These are phyloP conservation scores for Gentiana macrophylla DNA, from an alignment of 257 asterid species.

Conservation along the genomic window DNA sequence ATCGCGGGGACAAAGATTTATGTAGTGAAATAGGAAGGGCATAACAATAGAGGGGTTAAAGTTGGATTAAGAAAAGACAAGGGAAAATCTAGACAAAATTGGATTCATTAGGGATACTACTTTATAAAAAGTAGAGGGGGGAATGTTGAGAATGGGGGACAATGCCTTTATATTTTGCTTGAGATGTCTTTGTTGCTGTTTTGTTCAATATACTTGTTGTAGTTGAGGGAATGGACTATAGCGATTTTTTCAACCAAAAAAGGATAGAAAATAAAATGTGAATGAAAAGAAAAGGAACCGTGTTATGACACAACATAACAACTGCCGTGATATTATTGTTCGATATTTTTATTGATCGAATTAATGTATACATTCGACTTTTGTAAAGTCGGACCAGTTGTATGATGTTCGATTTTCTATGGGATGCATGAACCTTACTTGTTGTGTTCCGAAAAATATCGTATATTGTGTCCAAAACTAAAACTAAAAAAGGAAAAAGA, in stretches of 20 bases:
- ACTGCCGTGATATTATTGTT: too few relatives aligned
- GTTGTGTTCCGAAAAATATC: too few relatives aligned
- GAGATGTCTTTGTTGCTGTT: conserved; percentile 26
- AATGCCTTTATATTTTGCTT: conserved; percentile 36
- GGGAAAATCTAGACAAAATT: conserved; percentile 16
- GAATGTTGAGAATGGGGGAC: conserved; percentile 43
- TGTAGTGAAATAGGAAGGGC: too few relatives aligned
- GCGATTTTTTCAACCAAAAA: conserved; percentile 21
- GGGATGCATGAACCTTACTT: too few relatives aligned
- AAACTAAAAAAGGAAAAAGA: conserved; percentile 11
- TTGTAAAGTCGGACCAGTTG: too few relatives aligned
- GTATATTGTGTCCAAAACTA: too few relatives aligned
- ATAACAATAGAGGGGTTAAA: conserved; percentile 1
- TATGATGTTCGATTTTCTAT: too few relatives aligned
- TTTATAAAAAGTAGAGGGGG: background rate
- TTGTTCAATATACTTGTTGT: conserved; percentile 26
- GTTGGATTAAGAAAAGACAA: conserved; percentile 23
- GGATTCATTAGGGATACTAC: conserved; percentile 16
- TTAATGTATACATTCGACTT: too few relatives aligned
- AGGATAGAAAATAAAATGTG: background rate
- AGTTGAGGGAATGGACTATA: conserved; percentile 30
- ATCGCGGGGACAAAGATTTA: too few relatives aligned
- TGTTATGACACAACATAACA: too few relatives aligned
- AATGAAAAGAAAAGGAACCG: too few relatives aligned
- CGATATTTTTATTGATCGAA: too few relatives aligned